Percentiles rank a stretch among this genome's conserved stretches.
Conservation (phyloP, 1,284 basidiomycete genomes). For the Cryptococcus sp. region DNA sequence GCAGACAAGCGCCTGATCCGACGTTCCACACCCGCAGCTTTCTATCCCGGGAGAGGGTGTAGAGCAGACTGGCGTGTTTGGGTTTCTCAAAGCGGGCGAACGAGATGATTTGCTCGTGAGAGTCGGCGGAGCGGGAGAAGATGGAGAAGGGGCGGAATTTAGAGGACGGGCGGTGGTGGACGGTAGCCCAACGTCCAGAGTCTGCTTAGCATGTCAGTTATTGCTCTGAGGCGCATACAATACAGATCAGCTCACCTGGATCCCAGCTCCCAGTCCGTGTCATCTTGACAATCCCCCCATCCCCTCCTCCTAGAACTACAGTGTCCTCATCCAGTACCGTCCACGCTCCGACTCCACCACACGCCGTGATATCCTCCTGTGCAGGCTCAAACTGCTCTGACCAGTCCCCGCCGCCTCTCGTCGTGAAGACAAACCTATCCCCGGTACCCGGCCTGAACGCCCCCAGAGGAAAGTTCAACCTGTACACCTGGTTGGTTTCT, state of each 20-base stretch:
- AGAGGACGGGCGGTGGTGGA: conserved; percentile 35
- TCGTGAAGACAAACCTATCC: conserved; percentile 30
- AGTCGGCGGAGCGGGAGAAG: conserved; percentile 32
- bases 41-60: conserved; percentile 83
- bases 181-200: conserved; percentile 30
- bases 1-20: conserved; percentile 41
- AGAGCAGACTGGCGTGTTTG: conserved; percentile 63
- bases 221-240: neutral
- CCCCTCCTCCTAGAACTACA: conserved; percentile 62
- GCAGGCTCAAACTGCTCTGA: conserved; percentile 39
- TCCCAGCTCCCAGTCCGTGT: conserved; percentile 49
- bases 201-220: conserved; percentile 4
- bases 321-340: conserved; percentile 68
- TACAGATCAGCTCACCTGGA: conserved; percentile 25
- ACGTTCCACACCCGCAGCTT: conserved; percentile 71
- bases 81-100: conserved; percentile 29
- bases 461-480: conserved; percentile 61
- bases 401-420: conserved; percentile 38
- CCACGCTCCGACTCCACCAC: conserved; percentile 52
- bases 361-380: conserved; percentile 25
- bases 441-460: conserved; percentile 18
- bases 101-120: conserved; percentile 38
- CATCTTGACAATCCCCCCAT: conserved; percentile 69
- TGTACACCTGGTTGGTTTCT: conserved; percentile 67
- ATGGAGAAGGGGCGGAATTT: conserved; percentile 36